Evolutionary conservation across 148 eudicot species (phyloP), one percentile per base, ranked within the genome.

Genomic region (Vaccinium corymbosum): DNA sequence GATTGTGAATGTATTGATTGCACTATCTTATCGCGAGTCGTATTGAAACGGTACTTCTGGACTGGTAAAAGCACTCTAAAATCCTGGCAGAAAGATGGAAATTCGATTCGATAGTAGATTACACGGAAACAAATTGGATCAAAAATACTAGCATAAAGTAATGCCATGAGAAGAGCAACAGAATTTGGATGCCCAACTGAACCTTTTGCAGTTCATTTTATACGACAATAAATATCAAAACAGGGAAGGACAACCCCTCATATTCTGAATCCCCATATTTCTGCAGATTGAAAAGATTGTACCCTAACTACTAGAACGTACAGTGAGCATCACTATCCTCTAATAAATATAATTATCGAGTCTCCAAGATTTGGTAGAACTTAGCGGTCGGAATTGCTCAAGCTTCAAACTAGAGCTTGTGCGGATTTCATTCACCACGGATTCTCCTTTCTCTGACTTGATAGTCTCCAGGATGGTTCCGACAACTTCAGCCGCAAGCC

Each of bases 401-500:
- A 94, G 49, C 80, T 80, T 87, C 56, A 91, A 85, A 74, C 86
- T 84, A 35, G 92, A 90, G 80, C 83, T 86, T 4, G 78, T 83
- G 9, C 87, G 87, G 17, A 93, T 88, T 80, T 95, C 92, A 17
- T 84, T 89, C 81, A 92, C 7, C n/a, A 83, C 85, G 4, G 90
- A 83, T 52, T 92, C 93, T 16, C 98, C 98, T 85, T 89, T 90
- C 87, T 92, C 93, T 6, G 87, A 80, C 84, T 87, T 87, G 6
- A 95, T 88, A 13, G 72, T 89, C 83, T 95, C 98, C 82, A 95
- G 83, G 74, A 90, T 81, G 55, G 86, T 93, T 79, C 96, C 98
- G 8, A 94, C 91, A 81, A 95, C 92, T 82, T 93, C 96, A 1
- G 90, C 96, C 51, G 95, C 98, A 85, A 93, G 89, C 80, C 98